Conservation (phyloP, 805 yeast genomes). For the Komagataella pastoris region DNA sequence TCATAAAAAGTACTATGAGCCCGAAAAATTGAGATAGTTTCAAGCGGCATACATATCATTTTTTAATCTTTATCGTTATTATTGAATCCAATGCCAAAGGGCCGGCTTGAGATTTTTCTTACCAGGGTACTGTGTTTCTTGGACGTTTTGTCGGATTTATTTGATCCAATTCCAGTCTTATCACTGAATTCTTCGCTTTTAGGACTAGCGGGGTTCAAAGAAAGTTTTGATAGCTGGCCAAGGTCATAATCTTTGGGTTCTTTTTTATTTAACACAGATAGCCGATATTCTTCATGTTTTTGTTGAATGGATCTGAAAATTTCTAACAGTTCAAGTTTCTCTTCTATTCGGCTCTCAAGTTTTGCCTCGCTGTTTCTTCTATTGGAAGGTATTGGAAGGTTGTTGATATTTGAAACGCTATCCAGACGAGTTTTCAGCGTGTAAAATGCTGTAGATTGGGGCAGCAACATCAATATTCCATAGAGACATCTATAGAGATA, state of each 20-base stretch:
- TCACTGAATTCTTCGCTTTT: neutral
- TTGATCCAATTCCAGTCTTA: neutral
- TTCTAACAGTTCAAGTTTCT: conserved; percentile 18
- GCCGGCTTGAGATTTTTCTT: neutral
- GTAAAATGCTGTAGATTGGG: conserved; percentile 87
- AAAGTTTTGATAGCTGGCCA: neutral
- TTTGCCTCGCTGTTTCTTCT: neutral
- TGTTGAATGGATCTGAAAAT: conserved; percentile 35
- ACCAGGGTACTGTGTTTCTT: neutral
- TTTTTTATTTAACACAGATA: neutral
- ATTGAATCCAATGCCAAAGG: neutral
- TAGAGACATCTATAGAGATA: conserved; percentile 76
- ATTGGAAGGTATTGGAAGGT: conserved; percentile 5
- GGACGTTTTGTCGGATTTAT: neutral
- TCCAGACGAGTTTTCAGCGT: conserved; percentile 65
- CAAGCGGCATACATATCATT: neutral
- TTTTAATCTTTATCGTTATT: neutral
- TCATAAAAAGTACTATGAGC: neutral
- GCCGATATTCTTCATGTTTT: conserved; percentile 16
- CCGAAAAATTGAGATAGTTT: neutral
- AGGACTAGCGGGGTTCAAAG: neutral
- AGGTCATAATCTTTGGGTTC: neutral
- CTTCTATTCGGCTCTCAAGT: neutral
- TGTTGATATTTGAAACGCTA: conserved; percentile 32
- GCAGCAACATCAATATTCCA: conserved; percentile 86